Conservation (phyloP, 345 rosid genomes). For the Barbarea vulgaris region DNA sequence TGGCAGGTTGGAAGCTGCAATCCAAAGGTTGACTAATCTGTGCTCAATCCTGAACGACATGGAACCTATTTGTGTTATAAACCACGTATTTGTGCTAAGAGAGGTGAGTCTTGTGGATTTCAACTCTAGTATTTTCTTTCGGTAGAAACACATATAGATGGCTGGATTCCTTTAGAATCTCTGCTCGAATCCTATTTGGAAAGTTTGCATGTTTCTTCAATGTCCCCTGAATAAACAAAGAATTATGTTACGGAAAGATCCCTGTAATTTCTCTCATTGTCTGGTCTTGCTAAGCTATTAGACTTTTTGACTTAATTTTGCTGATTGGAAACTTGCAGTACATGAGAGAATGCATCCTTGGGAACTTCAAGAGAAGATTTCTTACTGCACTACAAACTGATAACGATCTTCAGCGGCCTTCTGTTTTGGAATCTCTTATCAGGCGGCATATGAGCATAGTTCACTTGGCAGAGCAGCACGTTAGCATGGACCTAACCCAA, state of each 20-base stretch:
- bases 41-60: conserved; percentile 95
- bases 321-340: conserved; percentile 59
- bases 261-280: neutral
- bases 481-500: conserved; percentile 98
- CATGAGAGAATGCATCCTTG: conserved; percentile 98
- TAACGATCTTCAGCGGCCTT: conserved; percentile 97
- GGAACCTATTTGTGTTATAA: conserved; percentile 99
- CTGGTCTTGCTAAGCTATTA: conserved; percentile 10
- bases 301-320: conserved; percentile 12
- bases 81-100: conserved; percentile 93
- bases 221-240: neutral
- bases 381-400: conserved; percentile 79
- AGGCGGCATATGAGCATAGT: conserved; percentile 87
- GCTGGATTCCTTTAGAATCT: conserved; percentile 8
- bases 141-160: neutral
- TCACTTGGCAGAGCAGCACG: conserved; percentile 96
- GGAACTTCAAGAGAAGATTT: conserved; percentile 94
- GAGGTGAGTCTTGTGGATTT: conserved; percentile 62
- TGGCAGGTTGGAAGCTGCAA: conserved; percentile 99
- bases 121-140: neutral
- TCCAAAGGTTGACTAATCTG: conserved; percentile 95
- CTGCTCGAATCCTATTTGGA: conserved; percentile 1
- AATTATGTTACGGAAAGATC: neutral
- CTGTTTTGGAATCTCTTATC: conserved; percentile 80
- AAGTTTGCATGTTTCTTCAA: conserved; percentile 2